Base-by-base conservation (phyloP, 768 basidiomycete species). In the Mycena indigotica region DNA sequence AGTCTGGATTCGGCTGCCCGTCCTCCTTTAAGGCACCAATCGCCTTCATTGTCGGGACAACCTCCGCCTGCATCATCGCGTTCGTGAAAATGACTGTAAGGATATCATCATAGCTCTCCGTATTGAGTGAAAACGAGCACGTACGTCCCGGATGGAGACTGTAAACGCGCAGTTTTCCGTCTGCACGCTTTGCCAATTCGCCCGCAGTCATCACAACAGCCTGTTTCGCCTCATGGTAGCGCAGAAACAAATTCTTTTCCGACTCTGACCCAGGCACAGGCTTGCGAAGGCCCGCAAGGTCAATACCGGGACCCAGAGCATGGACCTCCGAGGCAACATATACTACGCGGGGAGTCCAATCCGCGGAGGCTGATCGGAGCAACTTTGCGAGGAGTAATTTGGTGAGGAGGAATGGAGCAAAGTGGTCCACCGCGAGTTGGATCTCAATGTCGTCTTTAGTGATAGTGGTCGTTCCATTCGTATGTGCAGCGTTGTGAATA, bases 401-500 rank as follows among this genome's bases (percentile, higher is more conserved):
- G 25, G 57, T 58, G 35, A 58, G 40, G 15, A 58, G 45, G 44
- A 58, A 58, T 2, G 56, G 56, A 29, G 50, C 30, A 50, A 57
- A 26, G 23, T 57, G 50, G 40, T 29, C 56, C 2, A 30, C 41
- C 15, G 39, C 50, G 2, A 57, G 28, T 38, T 57, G 56, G 29
- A 13, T 29, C 41, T 57, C 56, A 13, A 57, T 17, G 13, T 30
- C 39, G 24, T 57, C 56, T 3, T n/a, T 30, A 5, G 56, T 57
- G 28, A 57, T 46, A 19, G 23, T 44, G 39, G 25, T 52, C 4
- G 19, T 3, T 3, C 50, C 56, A 21, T 23, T 52, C 13, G 50
- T n/a, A 24, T 44, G 30, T 12, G 56, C 56, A 1, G 56, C 56
- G 25, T 57, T 57, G 50, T 57, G 56, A 25, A 57, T 46, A 41